Evolutionary conservation across 164 flowering plant species (phyloP).

Genomic region (Piper longum): DNA sequence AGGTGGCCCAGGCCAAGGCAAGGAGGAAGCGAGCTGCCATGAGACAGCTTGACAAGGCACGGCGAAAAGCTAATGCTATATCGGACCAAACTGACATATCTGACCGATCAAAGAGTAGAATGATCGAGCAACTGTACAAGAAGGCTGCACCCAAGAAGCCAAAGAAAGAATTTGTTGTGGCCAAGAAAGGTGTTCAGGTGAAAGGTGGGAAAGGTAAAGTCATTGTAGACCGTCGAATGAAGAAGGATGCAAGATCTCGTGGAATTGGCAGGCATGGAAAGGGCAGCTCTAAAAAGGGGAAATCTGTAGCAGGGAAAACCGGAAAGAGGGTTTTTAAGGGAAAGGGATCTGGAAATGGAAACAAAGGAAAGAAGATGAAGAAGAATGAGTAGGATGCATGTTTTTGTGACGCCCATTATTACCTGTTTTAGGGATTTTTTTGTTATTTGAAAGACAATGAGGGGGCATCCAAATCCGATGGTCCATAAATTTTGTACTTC

Average conservation of each 20-base stretch:
- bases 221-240: constrained; percentile 81
- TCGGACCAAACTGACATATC: constrained; percentile 69
- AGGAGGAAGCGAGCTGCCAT: constrained; percentile 70
- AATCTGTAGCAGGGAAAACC: constrained; percentile 18
- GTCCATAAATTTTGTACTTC: too few species aligned
- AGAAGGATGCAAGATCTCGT: constrained; percentile 54
- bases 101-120: constrained; percentile 64
- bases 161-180: constrained; percentile 74
- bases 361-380: constrained; percentile 12
- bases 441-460: too few species aligned
- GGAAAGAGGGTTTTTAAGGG: constrained; percentile 24
- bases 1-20: constrained; percentile 85
- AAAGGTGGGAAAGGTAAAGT: constrained; percentile 76
- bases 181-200: constrained; percentile 91
- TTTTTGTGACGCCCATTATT: too few species aligned
- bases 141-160: constrained; percentile 67
- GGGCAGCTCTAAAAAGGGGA: constrained; percentile 40
- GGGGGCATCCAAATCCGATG: too few species aligned
- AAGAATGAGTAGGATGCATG: background rate
- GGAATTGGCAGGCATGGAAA: constrained; percentile 45
- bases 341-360: constrained; percentile 26
- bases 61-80: constrained; percentile 70
- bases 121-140: constrained; percentile 73
- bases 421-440: too few species aligned
- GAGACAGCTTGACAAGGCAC: constrained; percentile 74